Percentiles rank a stretch among this genome's conserved stretches.
Evolutionary conservation across 106 monocot species (phyloP).

Genomic region (Agapanthus africanus): DNA sequence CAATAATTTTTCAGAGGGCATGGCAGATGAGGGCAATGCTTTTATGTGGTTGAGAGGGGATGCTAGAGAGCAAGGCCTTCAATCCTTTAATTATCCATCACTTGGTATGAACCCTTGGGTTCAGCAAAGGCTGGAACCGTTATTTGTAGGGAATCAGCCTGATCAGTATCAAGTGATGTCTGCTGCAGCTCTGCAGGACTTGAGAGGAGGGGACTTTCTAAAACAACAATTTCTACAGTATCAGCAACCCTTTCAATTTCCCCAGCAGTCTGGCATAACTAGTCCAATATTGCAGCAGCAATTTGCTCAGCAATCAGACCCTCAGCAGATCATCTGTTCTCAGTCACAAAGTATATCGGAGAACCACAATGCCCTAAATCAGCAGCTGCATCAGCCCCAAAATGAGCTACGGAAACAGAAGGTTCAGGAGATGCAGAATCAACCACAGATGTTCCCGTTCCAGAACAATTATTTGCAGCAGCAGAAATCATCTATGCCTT

Average conservation of each 20-base stretch:
- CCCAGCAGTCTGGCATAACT: conserved; percentile 24
- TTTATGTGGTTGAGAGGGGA: conserved; percentile 44
- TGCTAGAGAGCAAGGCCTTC: conserved; percentile 43
- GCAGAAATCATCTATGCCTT: conserved; percentile 25
- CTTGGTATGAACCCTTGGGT: conserved; percentile 40
- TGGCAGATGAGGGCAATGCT: conserved; percentile 28
- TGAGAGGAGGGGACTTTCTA: conserved; percentile 37
- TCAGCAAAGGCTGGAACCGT: conserved; percentile 44
- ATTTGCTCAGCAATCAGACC: conserved; percentile 26
- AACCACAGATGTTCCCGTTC: conserved; percentile 27
- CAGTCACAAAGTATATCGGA: conserved; percentile 27
- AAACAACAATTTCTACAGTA: conserved; percentile 43
- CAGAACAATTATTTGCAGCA: conserved; percentile 19
- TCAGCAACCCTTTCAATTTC: conserved; percentile 43
- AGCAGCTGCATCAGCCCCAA: conserved; percentile 28
- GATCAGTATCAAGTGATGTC: conserved; percentile 60
- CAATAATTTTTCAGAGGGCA: not conserved
- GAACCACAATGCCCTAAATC: conserved; percentile 21
- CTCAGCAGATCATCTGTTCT: conserved; percentile 19
- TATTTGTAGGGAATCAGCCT: conserved; percentile 31
- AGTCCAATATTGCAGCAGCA: conserved; percentile 34
- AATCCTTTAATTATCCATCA: conserved; percentile 34
- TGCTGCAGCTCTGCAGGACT: conserved; percentile 58
- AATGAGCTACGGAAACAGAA: conserved; percentile 28
- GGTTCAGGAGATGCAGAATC: conserved; percentile 18